phyloP scores from a whole-genome alignment of 306 rosid species.

The Vigna reflexopilosa region DNA sequence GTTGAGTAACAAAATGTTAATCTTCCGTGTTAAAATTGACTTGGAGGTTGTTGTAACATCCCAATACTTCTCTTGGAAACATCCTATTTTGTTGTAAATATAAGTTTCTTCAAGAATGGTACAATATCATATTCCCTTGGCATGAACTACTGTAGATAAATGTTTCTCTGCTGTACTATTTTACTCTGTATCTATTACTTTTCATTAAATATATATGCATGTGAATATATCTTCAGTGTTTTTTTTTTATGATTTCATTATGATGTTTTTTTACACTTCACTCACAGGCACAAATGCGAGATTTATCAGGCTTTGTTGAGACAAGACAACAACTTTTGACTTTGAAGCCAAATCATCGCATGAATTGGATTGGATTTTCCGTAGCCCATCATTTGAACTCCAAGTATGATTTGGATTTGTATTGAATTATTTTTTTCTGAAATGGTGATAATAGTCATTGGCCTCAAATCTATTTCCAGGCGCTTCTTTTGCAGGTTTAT shows the following conservation, averaged over 20 bases:
- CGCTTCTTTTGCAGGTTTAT: neutral
- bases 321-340: slow-evolving; percentile 92
- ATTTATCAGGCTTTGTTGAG: slow-evolving; percentile 95
- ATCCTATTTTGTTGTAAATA: too few species aligned
- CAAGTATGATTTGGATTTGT: slow-evolving; percentile 60
- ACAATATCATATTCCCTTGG: neutral
- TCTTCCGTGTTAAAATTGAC: too few species aligned
- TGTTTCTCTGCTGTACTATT: slow-evolving; percentile 13
- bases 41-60: too few species aligned
- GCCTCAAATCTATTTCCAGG: neutral
- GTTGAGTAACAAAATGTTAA: too few species aligned
- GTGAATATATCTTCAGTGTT: neutral
- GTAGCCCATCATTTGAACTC: slow-evolving; percentile 94
- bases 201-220: slow-evolving; percentile 13
- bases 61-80: too few species aligned
- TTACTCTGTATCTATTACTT: neutral
- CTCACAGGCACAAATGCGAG: slow-evolving; percentile 97
- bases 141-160: slow-evolving; percentile 11
- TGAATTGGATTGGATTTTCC: slow-evolving; percentile 99
- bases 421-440: neutral
- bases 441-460: slow-evolving; percentile 5
- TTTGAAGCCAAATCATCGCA: slow-evolving; percentile 97
- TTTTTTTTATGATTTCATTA: slow-evolving; percentile 29
- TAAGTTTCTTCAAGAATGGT: neutral
- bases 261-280: slow-evolving; percentile 35